Evolutionary conservation across 192 early-diverging fungal species (phyloP), one percentile per base, ranked within the genome.

Genomic region (Podochytrium sp.): DNA sequence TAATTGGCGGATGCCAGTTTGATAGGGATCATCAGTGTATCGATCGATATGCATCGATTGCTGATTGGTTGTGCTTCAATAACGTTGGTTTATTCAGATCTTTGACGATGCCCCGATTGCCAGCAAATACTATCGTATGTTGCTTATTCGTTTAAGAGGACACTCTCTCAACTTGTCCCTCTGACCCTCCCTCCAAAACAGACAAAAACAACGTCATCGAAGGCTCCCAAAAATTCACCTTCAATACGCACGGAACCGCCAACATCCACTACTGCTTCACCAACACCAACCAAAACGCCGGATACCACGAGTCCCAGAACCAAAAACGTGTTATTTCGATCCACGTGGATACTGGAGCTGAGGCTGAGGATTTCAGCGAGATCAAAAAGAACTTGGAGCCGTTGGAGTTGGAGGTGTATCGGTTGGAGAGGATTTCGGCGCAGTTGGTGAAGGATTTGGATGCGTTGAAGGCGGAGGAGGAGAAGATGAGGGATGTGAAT

Each of bases 361-460:
- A 94, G 77, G 91, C 94, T 25, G 84, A 91, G 60, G 96, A 96
- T 65, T 87, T 86, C 61, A 70, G 79, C 49, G 88, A 87, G 68
- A 85, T 88, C 61, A 80, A 90, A 33, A 91, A 96, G 78, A 93
- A 95, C 77, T 79, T 98, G 25, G 86, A 86, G 76, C 96, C 96
- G 29, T 80, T 95, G 76, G 96, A 98, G 79, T 64, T 91, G n/a
- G 96, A 96, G 81, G 77, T 98, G 29, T 83, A 90, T 55, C 87
- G 91, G 57, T 79, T 96, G 52, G 93, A 95, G 78, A 85, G 86
- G 76, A 76, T 92, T 14, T 79, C 92, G 63, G 84, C 89, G 65
- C 91, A 93, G 49, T 87, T 96, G 65, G 79, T 91, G 37, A 91
- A 89, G n/a, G 90, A 96, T 58, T 91, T 98, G 90, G 90, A 94